phyloP scores from a whole-genome alignment of 306 rosid species.

The Rubus idaeus region DNA sequence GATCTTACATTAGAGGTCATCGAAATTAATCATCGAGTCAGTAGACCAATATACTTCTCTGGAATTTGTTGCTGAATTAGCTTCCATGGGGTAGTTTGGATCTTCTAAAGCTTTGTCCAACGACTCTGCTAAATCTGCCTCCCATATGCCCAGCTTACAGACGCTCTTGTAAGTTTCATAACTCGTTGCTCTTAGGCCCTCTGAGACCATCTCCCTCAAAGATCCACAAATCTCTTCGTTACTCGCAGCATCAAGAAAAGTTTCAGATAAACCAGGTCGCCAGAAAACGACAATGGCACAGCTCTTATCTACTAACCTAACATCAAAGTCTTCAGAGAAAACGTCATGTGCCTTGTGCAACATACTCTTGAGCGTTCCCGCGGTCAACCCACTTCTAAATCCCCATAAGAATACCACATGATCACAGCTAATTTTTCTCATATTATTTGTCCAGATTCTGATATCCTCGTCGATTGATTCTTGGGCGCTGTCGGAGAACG shows the following conservation, averaged over 20 bases:
- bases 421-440: constrained; percentile 50
- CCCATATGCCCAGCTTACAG: constrained; percentile 67
- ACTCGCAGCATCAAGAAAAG: constrained; percentile 43
- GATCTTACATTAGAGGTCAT: constrained; percentile 45
- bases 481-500: constrained; percentile 23
- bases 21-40: constrained; percentile 50
- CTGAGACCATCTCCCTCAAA: constrained; percentile 55
- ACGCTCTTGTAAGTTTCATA: constrained; percentile 56
- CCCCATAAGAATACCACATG: constrained; percentile 84
- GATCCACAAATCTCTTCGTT: constrained; percentile 42
- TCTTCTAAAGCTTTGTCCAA: constrained; percentile 49
- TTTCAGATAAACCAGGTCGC: constrained; percentile 51
- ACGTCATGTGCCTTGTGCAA: constrained; percentile 50
- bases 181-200: constrained; percentile 58
- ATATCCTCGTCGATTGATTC: constrained; percentile 39
- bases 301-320: constrained; percentile 63
- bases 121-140: constrained; percentile 59
- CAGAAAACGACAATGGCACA: constrained; percentile 80
- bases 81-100: constrained; percentile 24
- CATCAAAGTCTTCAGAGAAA: constrained; percentile 68
- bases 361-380: constrained; percentile 52
- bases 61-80: constrained; percentile 26
- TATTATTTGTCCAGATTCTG: constrained; percentile 48
- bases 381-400: constrained; percentile 55
- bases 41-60: constrained; percentile 47